A percentile compares a stretch with the other conserved stretches of the same genome.
Conservation (phyloP, 1,284 basidiomycete genomes). For the Phellinidium pouzarii region DNA sequence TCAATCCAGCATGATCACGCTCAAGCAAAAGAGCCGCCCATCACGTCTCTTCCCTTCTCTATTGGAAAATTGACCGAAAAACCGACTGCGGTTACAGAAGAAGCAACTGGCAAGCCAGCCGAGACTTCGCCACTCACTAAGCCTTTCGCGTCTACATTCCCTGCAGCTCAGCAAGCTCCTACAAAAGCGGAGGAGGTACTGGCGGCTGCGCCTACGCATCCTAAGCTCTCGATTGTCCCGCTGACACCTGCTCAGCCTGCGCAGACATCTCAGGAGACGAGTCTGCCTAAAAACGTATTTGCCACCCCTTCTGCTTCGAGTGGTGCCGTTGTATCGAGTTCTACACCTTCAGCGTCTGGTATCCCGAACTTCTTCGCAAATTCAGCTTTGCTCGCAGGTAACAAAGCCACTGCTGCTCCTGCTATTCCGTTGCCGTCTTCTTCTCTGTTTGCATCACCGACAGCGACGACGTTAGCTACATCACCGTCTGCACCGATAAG, state of each 20-base stretch:
- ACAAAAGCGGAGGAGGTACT: not conserved
- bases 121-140: not conserved
- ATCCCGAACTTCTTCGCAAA: constrained; percentile 18
- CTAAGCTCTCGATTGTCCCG: constrained; percentile 4
- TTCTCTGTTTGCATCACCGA: not conserved
- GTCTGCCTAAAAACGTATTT: constrained; percentile 4
- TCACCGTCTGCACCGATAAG: constrained; percentile 8
- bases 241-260: not conserved
- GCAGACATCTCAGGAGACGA: not conserved
- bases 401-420: constrained; percentile 1
- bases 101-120: not conserved
- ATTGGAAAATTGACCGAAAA: constrained; percentile 1
- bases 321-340: not conserved
- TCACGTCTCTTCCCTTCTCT: constrained; percentile 18
- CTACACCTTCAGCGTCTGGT: not conserved
- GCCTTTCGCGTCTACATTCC: not conserved
- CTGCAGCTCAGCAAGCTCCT: not conserved
- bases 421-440: not conserved
- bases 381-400: constrained; percentile 6
- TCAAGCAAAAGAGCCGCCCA: constrained; percentile 16
- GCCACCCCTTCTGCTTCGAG: not conserved
- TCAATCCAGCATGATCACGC: constrained; percentile 25
- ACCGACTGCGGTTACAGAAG: not conserved
- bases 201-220: not conserved
- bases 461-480: too few species aligned